Base-by-base conservation (phyloP, 108 stramenopile genomes). In the Aurantiochytrium sp. region DNA sequence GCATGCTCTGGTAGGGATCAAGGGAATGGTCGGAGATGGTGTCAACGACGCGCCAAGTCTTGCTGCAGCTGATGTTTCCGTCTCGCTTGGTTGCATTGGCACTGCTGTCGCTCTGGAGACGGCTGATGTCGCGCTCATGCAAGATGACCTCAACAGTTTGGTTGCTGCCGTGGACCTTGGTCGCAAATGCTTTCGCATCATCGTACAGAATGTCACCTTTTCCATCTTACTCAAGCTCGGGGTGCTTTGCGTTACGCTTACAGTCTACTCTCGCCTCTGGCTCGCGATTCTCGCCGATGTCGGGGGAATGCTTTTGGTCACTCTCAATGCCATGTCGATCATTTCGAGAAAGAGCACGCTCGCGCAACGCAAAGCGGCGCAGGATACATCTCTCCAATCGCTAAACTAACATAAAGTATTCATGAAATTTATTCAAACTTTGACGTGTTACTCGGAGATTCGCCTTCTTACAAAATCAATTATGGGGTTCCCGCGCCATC, bases 41-140 rank as follows among this genome's bases (percentile, higher is more conserved):
- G 71, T 94, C 60, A 94, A 94, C 58, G 94, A 94, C 59, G 90
- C 93, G 53, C 94, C 94, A 5, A 91, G 92, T 14, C 59, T 94
- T 28, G 93, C 92, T 5, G 90, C 90, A 16, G 93, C 94, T 6
- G 92, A 93, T 57, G 93, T 94, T 10, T 92, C 92, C 55, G 89
- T 94, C 42, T 93, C 94, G 5, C 90, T 94, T 5, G 94, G 94
- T 4, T 91, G 92, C 10, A 93, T 93, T 35, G 89, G 88, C 59
- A 69, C 83, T 5, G 89, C 89, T 14, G 49, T 90, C 53, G 94
- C 94, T 18, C 89, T 93, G 60, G 93, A 94, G 58, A 92, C 94
- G 23, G 93, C 93, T 4, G 90, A 91, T 58, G 91, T 94, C 60
- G 90, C 92, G 35, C 73, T 94, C 44, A 90, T 94, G 71, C 90